A percentile compares a stretch with the other conserved stretches of the same genome.
phyloP scores from a whole-genome alignment of 805 yeast species.

The Zygosaccharomyces lentus region DNA sequence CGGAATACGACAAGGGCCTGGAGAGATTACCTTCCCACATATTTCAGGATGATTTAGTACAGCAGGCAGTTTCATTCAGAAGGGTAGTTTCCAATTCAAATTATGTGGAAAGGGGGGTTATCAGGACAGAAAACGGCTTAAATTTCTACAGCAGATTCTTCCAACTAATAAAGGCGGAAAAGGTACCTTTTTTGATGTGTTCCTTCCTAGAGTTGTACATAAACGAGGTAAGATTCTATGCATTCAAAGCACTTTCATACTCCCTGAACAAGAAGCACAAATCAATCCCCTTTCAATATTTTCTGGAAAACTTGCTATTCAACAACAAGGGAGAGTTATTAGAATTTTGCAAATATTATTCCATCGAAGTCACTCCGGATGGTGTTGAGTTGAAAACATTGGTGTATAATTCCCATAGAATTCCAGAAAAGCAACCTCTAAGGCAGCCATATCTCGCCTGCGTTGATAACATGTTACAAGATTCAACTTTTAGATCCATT shows the following conservation, averaged over 20 bases:
- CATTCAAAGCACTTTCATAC: slow-evolving; percentile 60
- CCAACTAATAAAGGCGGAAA: slow-evolving; percentile 44
- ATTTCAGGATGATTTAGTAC: slow-evolving; percentile 52
- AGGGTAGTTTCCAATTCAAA: slow-evolving; percentile 61
- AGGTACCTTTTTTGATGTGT: slow-evolving; percentile 62
- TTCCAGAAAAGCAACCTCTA: slow-evolving; percentile 40
- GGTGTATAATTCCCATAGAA: slow-evolving; percentile 35
- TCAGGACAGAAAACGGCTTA: slow-evolving; percentile 51
- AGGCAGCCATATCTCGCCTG: slow-evolving; percentile 44
- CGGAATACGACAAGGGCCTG: slow-evolving; percentile 73
- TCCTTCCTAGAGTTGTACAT: slow-evolving; percentile 77
- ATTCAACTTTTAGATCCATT: slow-evolving; percentile 32
- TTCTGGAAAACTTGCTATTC: slow-evolving; percentile 58
- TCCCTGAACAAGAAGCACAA: slow-evolving; percentile 68
- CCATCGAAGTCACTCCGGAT: slow-evolving; percentile 41
- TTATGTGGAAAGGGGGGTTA: slow-evolving; percentile 49
- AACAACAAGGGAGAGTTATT: slow-evolving; percentile 52
- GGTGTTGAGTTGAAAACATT: slow-evolving; percentile 46
- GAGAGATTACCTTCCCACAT: slow-evolving; percentile 62
- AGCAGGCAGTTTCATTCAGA: slow-evolving; percentile 67
- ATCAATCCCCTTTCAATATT: slow-evolving; percentile 49
- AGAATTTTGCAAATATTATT: slow-evolving; percentile 61
- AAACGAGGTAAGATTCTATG: slow-evolving; percentile 72
- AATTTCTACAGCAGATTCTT: slow-evolving; percentile 66
- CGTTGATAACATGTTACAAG: slow-evolving; percentile 40